Conservation (phyloP, 495 filamentous ascomycete genomes). For the Trichoderma asperelloides region DNA sequence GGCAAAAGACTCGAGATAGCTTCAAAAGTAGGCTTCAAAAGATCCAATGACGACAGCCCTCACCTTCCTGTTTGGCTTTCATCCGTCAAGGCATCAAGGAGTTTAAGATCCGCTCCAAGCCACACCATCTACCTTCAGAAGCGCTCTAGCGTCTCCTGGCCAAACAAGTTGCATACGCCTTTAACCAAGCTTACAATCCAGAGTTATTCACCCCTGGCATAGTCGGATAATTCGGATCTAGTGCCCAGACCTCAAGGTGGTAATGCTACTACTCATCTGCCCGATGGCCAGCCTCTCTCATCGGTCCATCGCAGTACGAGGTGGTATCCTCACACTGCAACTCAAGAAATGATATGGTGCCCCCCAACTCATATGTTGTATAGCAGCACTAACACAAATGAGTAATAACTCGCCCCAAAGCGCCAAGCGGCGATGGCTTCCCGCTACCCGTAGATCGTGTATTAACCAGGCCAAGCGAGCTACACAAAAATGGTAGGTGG, state of each 20-base stretch:
- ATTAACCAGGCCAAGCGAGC: not conserved
- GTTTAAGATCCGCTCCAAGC: not conserved
- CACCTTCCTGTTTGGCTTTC: not conserved
- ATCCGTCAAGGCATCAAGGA: not conserved
- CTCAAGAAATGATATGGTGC: not conserved
- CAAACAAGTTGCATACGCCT: not conserved
- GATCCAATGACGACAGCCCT: not conserved
- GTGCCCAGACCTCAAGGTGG: not conserved
- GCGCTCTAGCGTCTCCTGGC: not conserved
- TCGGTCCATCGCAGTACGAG: not conserved
- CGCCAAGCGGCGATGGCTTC: not conserved
- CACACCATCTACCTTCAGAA: not conserved
- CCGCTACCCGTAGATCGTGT: not conserved
- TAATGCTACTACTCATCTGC: not conserved
- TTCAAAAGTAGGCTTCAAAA: not conserved
- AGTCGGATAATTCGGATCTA: not conserved
- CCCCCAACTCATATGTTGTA: not conserved
- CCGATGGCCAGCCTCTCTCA: not conserved
- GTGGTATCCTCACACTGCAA: not conserved
- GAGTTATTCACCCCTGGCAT: not conserved
- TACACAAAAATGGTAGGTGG: not conserved
- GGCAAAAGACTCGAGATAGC: not conserved
- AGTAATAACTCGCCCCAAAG: not conserved
- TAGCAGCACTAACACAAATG: not conserved
- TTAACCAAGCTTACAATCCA: not conserved